A percentile compares a stretch with the other conserved stretches of the same genome.
Evolutionary conservation across 129 eudicot genomes (phyloP).

Genomic region (sunflower (Helianthus annuus)): DNA sequence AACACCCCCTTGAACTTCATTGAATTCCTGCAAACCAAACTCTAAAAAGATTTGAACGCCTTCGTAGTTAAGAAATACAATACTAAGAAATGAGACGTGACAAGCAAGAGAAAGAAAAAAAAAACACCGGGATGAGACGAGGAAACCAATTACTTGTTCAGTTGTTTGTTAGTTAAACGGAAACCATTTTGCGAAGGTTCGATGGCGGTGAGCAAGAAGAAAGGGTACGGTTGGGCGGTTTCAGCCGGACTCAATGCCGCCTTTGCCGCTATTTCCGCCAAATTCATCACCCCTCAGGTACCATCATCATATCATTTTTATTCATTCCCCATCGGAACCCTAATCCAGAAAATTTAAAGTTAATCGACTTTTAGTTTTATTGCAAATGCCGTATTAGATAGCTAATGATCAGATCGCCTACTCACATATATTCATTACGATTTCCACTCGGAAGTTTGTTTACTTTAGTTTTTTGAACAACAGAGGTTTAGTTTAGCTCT

Average conservation of each 20-base stretch:
- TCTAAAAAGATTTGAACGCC: too few relatives aligned
- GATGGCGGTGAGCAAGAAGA: conserved; percentile 44
- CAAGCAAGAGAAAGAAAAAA: too few relatives aligned
- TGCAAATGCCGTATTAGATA: neutral
- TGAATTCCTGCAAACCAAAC: too few relatives aligned
- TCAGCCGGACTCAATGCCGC: conserved; percentile 88
- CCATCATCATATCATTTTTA: neutral
- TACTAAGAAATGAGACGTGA: too few relatives aligned
- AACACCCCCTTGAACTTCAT: too few relatives aligned
- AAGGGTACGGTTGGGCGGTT: conserved; percentile 86
- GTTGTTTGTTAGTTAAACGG: too few relatives aligned
- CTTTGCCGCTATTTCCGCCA: conserved; percentile 86
- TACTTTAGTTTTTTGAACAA: neutral
- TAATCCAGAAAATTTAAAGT: neutral
- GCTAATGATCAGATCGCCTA: neutral
- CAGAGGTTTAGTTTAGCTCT: neutral
- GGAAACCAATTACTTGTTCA: too few relatives aligned
- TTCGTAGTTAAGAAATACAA: too few relatives aligned
- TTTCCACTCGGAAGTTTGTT: too few relatives aligned
- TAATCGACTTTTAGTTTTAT: neutral
- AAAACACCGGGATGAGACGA: too few relatives aligned
- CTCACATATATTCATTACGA: neutral
- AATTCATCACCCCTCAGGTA: conserved; percentile 65
- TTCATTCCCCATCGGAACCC: conserved; percentile 26
- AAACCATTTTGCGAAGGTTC: too few relatives aligned